Evolutionary conservation across 108 stramenopile genomes (phyloP).

Genomic region (Pseudonitzschia delicatissima): DNA sequence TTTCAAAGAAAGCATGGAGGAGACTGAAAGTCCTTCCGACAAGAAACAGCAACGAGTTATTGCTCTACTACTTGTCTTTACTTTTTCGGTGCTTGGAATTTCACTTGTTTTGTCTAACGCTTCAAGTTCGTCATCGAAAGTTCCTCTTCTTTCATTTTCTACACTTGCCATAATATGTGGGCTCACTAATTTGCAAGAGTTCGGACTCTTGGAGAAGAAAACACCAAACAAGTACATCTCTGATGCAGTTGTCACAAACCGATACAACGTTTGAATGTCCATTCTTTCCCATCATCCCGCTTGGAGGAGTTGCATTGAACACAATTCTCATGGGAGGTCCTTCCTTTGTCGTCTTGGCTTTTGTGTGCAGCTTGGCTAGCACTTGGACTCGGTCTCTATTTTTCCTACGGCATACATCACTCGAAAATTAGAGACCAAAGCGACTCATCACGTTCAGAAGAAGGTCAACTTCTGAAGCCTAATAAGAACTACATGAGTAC

Average conservation of each 20-base stretch:
- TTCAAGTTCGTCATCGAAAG: neutral
- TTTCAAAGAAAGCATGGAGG: constrained; percentile 4
- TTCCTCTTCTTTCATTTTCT: neutral
- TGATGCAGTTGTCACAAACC: too few relatives aligned
- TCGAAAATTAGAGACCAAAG: constrained; percentile 24
- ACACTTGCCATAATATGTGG: constrained; percentile 11
- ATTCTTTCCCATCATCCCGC: constrained; percentile 42
- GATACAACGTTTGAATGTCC: constrained; percentile 58
- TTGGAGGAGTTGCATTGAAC: constrained; percentile 48
- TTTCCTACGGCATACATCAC: constrained; percentile 47
- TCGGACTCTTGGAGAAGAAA: constrained; percentile 22
- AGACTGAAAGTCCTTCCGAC: neutral
- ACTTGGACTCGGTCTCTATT: constrained; percentile 41
- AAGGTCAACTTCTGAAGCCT: neutral
- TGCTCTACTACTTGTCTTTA: constrained; percentile 14
- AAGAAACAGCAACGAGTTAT: constrained; percentile 9
- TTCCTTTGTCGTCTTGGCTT: constrained; percentile 40
- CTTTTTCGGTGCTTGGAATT: constrained; percentile 1
- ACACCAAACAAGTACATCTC: neutral
- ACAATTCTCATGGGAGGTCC: constrained; percentile 52
- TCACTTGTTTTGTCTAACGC: constrained; percentile 8
- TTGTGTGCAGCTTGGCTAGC: constrained; percentile 34
- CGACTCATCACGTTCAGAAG: neutral
- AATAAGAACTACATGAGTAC: neutral
- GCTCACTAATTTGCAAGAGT: constrained; percentile 5